Evolutionary conservation across 768 basidiomycete species (phyloP).

Genomic region (Bullera alba): DNA sequence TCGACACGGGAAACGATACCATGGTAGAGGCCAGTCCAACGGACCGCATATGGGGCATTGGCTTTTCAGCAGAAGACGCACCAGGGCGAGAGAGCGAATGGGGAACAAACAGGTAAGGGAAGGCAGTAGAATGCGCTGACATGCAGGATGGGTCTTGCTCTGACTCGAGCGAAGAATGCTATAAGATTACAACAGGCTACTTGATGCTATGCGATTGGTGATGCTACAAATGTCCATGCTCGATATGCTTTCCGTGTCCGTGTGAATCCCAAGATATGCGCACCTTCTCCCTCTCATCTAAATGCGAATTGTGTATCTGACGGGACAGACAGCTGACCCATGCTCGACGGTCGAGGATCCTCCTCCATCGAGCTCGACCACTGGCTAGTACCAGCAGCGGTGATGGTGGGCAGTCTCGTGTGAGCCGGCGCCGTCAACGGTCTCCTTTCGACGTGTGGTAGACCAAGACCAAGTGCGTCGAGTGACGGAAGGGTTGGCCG

Average conservation of each 20-base stretch:
- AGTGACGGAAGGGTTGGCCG: slow-evolving; percentile 27
- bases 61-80: slow-evolving; percentile 54
- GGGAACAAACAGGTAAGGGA: slow-evolving; percentile 59
- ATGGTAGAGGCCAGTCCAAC: slow-evolving; percentile 64
- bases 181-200: too few species aligned
- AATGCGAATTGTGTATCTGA: too few species aligned
- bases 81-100: slow-evolving; percentile 48
- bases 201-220: too few species aligned
- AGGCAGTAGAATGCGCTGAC: neutral
- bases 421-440: slow-evolving; percentile 31
- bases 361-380: too few species aligned
- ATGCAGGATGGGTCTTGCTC: slow-evolving; percentile 21
- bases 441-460: slow-evolving; percentile 30
- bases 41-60: slow-evolving; percentile 62
- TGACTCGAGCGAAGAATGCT: slow-evolving; percentile 18
- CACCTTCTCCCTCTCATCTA: too few species aligned
- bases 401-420: slow-evolving; percentile 13
- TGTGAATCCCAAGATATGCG: too few species aligned
- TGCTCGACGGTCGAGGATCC: too few species aligned
- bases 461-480: slow-evolving; percentile 25
- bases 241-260: too few species aligned
- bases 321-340: too few species aligned
- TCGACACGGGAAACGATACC: slow-evolving; percentile 56
- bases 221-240: too few species aligned
- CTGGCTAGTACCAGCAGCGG: slow-evolving; percentile 6